Conservation (phyloP, 2,329 filamentous ascomycete species). For the Stagonosporopsis cucurbitacearum region DNA sequence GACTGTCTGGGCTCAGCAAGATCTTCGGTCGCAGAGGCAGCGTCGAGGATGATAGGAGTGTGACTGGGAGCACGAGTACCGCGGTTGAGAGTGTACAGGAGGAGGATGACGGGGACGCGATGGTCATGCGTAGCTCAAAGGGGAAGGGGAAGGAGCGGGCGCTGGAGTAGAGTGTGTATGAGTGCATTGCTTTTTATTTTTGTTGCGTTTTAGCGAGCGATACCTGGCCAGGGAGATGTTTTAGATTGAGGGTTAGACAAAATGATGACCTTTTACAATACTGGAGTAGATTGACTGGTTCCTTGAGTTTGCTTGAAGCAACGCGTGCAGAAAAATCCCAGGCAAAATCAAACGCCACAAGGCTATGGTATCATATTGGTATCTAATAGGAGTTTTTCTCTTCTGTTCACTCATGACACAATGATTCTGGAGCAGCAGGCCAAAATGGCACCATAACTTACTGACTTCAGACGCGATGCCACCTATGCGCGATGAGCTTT, state of each 20-base stretch:
- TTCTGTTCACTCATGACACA: too few relatives aligned
- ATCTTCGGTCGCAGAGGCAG: constrained; percentile 13
- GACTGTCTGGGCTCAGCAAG: constrained; percentile 11
- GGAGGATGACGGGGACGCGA: constrained; percentile 7
- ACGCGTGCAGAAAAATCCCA: too few relatives aligned
- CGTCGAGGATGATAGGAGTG: constrained; percentile 14
- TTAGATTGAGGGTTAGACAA: background rate
- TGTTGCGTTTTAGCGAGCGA: constrained; percentile 59
- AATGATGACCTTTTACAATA: background rate
- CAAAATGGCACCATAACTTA: too few relatives aligned
- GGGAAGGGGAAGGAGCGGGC: constrained; percentile 9
- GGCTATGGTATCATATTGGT: too few relatives aligned
- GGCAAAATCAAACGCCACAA: too few relatives aligned
- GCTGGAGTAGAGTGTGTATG: background rate
- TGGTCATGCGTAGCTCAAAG: constrained; percentile 15
- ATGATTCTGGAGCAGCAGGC: too few relatives aligned
- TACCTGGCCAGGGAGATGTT: background rate
- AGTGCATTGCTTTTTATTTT: background rate
- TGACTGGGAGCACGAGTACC: constrained; percentile 1
- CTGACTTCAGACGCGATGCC: too few relatives aligned
- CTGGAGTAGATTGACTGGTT: too few relatives aligned
- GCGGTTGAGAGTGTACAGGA: constrained; percentile 16
- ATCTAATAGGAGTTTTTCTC: too few relatives aligned
- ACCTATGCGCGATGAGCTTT: too few relatives aligned
- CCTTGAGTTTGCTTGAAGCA: too few relatives aligned